A percentile compares a stretch with the other conserved stretches of the same genome.
These are phyloP conservation scores for Ambrosiella cleistominuta DNA, from an alignment of 2,329 filamentous ascomycete genomes.

Conservation along the genomic window DNA sequence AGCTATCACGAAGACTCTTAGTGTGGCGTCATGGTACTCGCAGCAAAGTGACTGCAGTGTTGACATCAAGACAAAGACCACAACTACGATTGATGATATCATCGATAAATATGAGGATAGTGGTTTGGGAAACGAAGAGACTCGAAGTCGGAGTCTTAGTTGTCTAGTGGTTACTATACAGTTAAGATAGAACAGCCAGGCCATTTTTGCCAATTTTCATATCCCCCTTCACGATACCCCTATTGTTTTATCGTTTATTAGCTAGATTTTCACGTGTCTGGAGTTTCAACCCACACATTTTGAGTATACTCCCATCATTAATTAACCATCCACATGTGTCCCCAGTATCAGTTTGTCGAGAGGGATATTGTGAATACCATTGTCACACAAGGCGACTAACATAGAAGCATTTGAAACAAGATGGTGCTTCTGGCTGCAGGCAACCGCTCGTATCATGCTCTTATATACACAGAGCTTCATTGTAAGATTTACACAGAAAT, in stretches of 20 bases:
- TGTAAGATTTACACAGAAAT: not conserved
- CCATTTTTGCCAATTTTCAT: not conserved
- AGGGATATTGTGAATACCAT: too few species aligned
- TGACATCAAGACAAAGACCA: constrained; percentile 41
- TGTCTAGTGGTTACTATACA: constrained; percentile 27
- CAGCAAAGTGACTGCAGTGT: constrained; percentile 26
- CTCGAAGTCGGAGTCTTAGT: constrained; percentile 31
- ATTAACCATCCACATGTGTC: too few species aligned
- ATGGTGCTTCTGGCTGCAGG: not conserved
- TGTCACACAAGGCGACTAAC: not conserved
- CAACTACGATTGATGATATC: constrained; percentile 52
- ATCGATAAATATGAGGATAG: constrained; percentile 23
- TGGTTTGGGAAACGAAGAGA: constrained; percentile 21
- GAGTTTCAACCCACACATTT: too few species aligned
- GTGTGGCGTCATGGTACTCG: constrained; percentile 44
- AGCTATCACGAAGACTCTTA: constrained; percentile 45
- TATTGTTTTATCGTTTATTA: too few species aligned
- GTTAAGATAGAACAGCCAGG: not conserved
- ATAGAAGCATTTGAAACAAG: not conserved
- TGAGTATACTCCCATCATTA: too few species aligned
- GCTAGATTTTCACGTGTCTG: too few species aligned
- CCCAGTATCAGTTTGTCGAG: too few species aligned
- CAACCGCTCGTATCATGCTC: not conserved
- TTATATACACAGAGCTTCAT: not conserved
- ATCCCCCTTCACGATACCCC: not conserved